phyloP scores from a whole-genome alignment of 768 basidiomycete genomes.

The Pholiota conissans region DNA sequence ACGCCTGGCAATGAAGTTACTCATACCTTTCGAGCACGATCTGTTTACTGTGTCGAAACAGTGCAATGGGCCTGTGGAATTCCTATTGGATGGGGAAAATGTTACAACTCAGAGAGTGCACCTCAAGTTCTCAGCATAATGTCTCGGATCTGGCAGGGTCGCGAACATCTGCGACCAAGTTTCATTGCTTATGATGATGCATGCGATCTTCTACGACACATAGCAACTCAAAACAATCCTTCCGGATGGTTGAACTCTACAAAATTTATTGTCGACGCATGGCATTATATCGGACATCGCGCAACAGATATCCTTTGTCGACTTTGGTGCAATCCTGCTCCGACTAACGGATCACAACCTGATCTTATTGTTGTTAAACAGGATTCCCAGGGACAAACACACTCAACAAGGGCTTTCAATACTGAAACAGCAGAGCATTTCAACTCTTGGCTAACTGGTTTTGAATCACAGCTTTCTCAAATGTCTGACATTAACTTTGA shows the following conservation, averaged over 20 bases:
- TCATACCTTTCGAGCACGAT: not conserved
- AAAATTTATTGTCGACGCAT: slow-evolving; percentile 24
- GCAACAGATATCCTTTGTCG: slow-evolving; percentile 19
- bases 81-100: slow-evolving; percentile 20
- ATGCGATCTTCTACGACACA: slow-evolving; percentile 22
- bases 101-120: slow-evolving; percentile 16
- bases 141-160: slow-evolving; percentile 14
- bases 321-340: slow-evolving; percentile 19
- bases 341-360: slow-evolving; percentile 20
- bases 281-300: slow-evolving; percentile 24
- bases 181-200: slow-evolving; percentile 22
- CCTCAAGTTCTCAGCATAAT: slow-evolving; percentile 21
- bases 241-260: slow-evolving; percentile 16
- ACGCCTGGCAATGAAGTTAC: not conserved
- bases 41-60: slow-evolving; percentile 17
- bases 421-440: slow-evolving; percentile 27
- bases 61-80: slow-evolving; percentile 26
- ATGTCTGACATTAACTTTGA: not conserved
- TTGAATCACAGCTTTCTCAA: not conserved
- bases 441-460: not conserved
- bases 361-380: slow-evolving; percentile 12
- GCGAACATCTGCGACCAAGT: slow-evolving; percentile 10
- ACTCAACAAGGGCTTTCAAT: slow-evolving; percentile 23
- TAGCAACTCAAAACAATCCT: slow-evolving; percentile 18
- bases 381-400: slow-evolving; percentile 15